Evolutionary conservation across 768 basidiomycete genomes (phyloP).

Genomic region (Auricularia cornea): DNA sequence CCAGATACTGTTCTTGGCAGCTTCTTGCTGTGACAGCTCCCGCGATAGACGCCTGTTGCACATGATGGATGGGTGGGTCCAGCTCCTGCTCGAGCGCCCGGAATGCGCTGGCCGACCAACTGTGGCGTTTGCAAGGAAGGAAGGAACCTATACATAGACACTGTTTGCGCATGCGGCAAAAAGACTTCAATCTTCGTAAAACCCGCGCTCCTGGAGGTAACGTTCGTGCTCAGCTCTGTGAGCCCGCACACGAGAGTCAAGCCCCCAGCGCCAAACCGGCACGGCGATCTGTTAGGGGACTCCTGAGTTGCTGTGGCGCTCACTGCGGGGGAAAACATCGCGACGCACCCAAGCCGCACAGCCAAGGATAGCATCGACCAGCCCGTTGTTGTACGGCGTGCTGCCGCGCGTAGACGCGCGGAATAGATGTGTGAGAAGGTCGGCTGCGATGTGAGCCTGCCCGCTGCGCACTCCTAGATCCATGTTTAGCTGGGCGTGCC

Average conservation of each 20-base stretch:
- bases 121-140: no score
- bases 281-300: conserved; percentile 33
- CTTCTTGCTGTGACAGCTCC: no score
- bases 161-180: neutral
- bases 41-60: no score
- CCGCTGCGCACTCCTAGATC: conserved; percentile 50
- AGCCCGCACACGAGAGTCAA: conserved; percentile 38
- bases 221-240: conserved; percentile 40
- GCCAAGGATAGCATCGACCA: conserved; percentile 43
- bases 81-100: no score
- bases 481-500: neutral
- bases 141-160: no score
- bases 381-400: conserved; percentile 47
- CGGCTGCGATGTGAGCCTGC: conserved; percentile 65
- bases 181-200: conserved; percentile 17
- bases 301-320: neutral
- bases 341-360: conserved; percentile 35
- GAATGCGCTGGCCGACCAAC: no score
- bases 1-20: no score
- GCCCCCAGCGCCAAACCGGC: conserved; percentile 43
- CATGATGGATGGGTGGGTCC: no score
- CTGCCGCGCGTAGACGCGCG: conserved; percentile 58
- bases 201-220: conserved; percentile 38
- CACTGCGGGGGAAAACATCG: neutral
- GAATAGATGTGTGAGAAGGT: conserved; percentile 63